phyloP scores from a whole-genome alignment of 257 asterid genomes.

The Salvia miltiorrhiza region DNA sequence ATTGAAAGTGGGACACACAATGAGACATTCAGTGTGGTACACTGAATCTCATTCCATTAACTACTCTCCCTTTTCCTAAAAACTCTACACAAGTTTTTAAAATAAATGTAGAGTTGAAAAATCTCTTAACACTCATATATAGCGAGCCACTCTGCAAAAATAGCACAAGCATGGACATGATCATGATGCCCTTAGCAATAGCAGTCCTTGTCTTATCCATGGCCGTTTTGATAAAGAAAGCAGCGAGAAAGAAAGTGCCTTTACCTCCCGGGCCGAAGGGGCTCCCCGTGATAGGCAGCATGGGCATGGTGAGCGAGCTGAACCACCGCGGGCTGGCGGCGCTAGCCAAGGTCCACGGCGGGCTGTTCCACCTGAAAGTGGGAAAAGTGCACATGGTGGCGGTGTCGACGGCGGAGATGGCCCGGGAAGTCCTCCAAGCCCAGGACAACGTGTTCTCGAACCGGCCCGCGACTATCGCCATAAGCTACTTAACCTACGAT shows the following conservation, averaged over 20 bases:
- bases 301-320: slow-evolving; percentile 53
- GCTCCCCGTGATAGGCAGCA: slow-evolving; percentile 62
- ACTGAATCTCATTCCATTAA: too few relatives aligned
- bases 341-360: slow-evolving; percentile 65
- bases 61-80: too few relatives aligned
- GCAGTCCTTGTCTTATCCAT: background rate
- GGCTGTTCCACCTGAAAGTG: slow-evolving; percentile 52
- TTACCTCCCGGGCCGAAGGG: slow-evolving; percentile 81
- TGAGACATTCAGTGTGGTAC: too few relatives aligned
- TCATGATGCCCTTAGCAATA: slow-evolving; percentile 10
- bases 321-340: slow-evolving; percentile 70
- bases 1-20: too few relatives aligned
- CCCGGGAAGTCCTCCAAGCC: slow-evolving; percentile 69
- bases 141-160: too few relatives aligned
- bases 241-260: background rate
- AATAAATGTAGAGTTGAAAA: background rate
- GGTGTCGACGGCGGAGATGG: slow-evolving; percentile 63
- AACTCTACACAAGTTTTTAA: background rate
- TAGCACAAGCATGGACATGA: slow-evolving; percentile 1
- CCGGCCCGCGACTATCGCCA: slow-evolving; percentile 70
- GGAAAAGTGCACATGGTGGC: slow-evolving; percentile 61
- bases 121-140: background rate
- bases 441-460: slow-evolving; percentile 73
- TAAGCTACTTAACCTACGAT: slow-evolving; percentile 59
- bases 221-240: background rate